phyloP scores from a whole-genome alignment of 352 stramenopile genomes.

The Nothophytophthora sp. region DNA sequence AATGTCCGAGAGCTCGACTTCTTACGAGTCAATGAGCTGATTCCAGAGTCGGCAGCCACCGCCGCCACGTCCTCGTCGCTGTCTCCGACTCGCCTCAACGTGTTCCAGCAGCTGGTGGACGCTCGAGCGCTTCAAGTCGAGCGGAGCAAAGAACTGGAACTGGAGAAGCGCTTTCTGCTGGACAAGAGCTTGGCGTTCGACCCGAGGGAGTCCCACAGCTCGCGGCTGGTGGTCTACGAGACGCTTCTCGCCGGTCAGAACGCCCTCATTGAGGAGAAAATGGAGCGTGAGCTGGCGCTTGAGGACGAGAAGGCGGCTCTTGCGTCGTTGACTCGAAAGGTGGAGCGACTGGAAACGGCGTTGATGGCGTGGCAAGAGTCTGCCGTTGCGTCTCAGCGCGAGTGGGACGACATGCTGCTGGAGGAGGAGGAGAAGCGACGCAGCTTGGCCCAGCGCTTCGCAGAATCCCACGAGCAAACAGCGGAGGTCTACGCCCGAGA shows the following conservation, averaged over 20 bases:
- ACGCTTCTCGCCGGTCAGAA: constrained; percentile 48
- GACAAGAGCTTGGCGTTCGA: constrained; percentile 12
- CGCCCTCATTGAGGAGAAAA: constrained; percentile 59
- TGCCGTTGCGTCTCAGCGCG: constrained; percentile 12
- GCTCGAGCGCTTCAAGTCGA: constrained; percentile 1
- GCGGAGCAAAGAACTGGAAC: constrained; percentile 5
- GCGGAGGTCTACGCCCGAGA: constrained; percentile 7
- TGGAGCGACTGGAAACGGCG: constrained; percentile 24
- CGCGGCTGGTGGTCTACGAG: constrained; percentile 40
- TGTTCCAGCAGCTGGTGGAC: constrained; percentile 19
- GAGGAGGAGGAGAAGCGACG: constrained; percentile 26
- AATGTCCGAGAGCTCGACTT: constrained; percentile 15
- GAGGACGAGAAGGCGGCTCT: constrained; percentile 37
- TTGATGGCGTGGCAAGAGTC: constrained; percentile 27
- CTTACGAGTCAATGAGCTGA: constrained; percentile 8
- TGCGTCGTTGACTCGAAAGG: constrained; percentile 9
- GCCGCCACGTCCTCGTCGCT: constrained; percentile 4
- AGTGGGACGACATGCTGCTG: constrained; percentile 23
- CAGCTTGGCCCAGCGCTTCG: constrained; percentile 14
- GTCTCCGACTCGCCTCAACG: constrained; percentile 17
- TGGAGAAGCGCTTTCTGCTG: constrained; percentile 20
- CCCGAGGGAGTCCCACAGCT: constrained; percentile 10
- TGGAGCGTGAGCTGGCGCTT: constrained; percentile 44
- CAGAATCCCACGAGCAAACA: constrained; percentile 12
- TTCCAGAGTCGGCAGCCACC: neutral